Percentiles rank a stretch among this genome's conserved stretches.
phyloP scores from a whole-genome alignment of 805 yeast genomes.

The Candida tammaniensis region DNA sequence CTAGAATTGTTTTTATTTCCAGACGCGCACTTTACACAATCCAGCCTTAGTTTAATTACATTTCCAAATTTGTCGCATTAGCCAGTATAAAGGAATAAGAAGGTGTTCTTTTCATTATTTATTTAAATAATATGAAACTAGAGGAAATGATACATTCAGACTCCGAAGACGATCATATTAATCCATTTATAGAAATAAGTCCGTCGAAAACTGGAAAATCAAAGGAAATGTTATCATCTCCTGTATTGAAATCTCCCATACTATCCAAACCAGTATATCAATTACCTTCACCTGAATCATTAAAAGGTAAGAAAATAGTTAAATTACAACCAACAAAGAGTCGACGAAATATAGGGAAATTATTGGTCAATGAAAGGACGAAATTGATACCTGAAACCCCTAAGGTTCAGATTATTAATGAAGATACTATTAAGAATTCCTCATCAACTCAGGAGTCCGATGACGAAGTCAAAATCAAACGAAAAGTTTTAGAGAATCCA shows the following conservation, averaged over 20 bases:
- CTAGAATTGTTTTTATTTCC: background rate
- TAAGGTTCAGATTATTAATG: constrained; percentile 29
- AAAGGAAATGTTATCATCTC: too few relatives aligned
- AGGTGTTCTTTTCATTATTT: too few relatives aligned
- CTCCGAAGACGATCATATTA: too few relatives aligned
- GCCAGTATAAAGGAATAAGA: constrained; percentile 4
- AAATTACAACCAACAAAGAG: constrained; percentile 1
- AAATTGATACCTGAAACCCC: constrained; percentile 16
- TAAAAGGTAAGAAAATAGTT: constrained; percentile 5
- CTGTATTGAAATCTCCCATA: too few relatives aligned
- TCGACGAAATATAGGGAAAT: constrained; percentile 7
- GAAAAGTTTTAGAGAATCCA: constrained; percentile 27
- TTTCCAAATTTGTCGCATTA: constrained; percentile 8
- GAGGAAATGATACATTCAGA: too few relatives aligned
- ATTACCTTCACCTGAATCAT: constrained; percentile 11
- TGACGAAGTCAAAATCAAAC: constrained; percentile 15
- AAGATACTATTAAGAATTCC: constrained; percentile 25
- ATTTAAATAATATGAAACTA: too few relatives aligned
- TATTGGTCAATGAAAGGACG: constrained; percentile 12
- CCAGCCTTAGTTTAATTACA: too few relatives aligned
- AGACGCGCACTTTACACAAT: background rate
- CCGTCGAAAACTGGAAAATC: too few relatives aligned
- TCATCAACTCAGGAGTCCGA: too few relatives aligned
- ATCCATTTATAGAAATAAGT: too few relatives aligned
- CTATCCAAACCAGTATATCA: too few relatives aligned